Evolutionary conservation across 768 basidiomycete genomes (phyloP).

Genomic region (Lactifluus volemus): DNA sequence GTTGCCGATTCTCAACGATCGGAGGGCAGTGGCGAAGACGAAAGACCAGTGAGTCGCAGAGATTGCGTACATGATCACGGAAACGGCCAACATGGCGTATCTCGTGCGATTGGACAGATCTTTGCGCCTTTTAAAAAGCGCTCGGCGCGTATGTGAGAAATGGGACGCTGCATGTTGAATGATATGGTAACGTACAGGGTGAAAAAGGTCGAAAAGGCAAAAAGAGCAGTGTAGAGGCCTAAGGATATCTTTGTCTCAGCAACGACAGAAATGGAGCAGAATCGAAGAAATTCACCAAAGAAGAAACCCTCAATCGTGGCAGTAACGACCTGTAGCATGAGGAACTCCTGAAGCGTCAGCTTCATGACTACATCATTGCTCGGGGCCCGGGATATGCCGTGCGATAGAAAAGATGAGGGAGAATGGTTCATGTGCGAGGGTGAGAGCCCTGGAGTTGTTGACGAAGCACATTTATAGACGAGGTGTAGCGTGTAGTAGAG

Average conservation of each 20-base stretch:
- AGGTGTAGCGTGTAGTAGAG: too few relatives aligned
- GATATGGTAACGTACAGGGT: too few relatives aligned
- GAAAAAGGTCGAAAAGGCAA: not conserved
- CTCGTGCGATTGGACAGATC: not conserved
- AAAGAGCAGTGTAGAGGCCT: too few relatives aligned
- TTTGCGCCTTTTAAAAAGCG: not conserved
- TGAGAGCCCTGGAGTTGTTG: too few relatives aligned
- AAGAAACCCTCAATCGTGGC: not conserved
- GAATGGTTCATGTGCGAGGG: too few relatives aligned
- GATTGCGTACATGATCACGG: not conserved
- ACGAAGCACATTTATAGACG: too few relatives aligned
- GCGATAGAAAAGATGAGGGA: too few relatives aligned
- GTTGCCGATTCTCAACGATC: not conserved
- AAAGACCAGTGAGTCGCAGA: not conserved
- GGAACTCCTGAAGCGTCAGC: too few relatives aligned
- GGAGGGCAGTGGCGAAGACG: not conserved
- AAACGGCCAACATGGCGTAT: not conserved
- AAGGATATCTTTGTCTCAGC: not conserved
- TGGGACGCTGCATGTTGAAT: too few relatives aligned
- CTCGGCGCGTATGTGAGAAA: not conserved
- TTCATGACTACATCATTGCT: too few relatives aligned
- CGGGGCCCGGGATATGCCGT: too few relatives aligned
- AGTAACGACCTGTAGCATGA: not conserved
- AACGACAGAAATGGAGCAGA: not conserved
- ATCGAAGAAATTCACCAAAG: too few relatives aligned